Conservation (phyloP, 495 filamentous ascomycete genomes). For the Penicillium diatomitis region DNA sequence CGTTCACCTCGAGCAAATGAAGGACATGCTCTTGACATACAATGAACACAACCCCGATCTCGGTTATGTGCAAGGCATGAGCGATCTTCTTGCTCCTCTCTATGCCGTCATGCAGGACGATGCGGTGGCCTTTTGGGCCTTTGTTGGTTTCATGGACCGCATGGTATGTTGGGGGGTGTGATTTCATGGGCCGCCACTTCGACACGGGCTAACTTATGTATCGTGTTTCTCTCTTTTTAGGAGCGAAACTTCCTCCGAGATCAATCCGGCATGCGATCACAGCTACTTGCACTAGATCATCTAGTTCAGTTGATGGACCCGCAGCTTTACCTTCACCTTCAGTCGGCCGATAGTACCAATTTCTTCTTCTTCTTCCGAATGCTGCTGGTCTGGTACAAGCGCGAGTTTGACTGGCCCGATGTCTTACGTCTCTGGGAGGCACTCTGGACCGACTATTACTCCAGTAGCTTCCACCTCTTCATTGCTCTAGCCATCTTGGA, state of each 20-base stretch:
- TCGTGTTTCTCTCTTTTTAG: conserved; percentile 15
- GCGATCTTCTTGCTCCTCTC: conserved; percentile 87
- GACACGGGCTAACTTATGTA: neutral
- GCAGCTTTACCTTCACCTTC: conserved; percentile 80
- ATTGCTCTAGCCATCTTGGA: conserved; percentile 92
- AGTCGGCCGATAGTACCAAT: conserved; percentile 87
- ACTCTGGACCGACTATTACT: conserved; percentile 88
- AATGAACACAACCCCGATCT: conserved; percentile 92
- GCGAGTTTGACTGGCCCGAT: conserved; percentile 85
- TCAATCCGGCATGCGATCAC: conserved; percentile 88
- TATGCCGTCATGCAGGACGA: conserved; percentile 97
- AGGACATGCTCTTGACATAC: conserved; percentile 97
- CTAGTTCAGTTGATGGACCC: conserved; percentile 95
- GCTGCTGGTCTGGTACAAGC: conserved; percentile 97
- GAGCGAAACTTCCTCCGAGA: conserved; percentile 96
- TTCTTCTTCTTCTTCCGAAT: conserved; percentile 99
- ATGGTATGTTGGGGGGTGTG: conserved; percentile 46
- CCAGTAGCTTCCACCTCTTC: conserved; percentile 87
- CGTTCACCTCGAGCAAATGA: conserved; percentile 96
- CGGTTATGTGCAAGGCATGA: conserved; percentile 98
- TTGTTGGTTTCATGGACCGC: conserved; percentile 90
- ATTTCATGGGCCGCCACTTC: neutral
- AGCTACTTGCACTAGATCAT: conserved; percentile 84
- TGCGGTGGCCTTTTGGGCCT: conserved; percentile 93
- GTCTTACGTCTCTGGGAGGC: conserved; percentile 85